These are phyloP conservation scores for Boletus speciosus DNA, from an alignment of 768 basidiomycete genomes.

Conservation along the genomic window DNA sequence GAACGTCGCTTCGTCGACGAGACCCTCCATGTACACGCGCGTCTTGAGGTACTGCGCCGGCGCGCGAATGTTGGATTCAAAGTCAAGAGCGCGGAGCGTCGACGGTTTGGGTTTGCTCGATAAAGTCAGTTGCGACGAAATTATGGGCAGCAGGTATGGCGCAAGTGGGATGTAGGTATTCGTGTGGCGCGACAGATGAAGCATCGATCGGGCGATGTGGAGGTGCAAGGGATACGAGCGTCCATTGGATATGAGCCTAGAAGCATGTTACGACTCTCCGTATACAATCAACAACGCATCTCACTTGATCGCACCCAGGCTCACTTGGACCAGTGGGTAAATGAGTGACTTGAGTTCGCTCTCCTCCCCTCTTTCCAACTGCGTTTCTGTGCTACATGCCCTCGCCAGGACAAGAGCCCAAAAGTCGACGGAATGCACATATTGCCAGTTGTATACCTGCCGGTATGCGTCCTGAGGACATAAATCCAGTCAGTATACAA, in stretches of 20 bases:
- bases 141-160: slow-evolving; percentile 82
- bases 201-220: slow-evolving; percentile 83
- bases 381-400: slow-evolving; percentile 64
- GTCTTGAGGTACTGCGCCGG: slow-evolving; percentile 89
- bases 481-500: slow-evolving; percentile 2
- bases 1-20: slow-evolving; percentile 79
- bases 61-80: slow-evolving; percentile 81
- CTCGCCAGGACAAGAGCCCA: slow-evolving; percentile 87
- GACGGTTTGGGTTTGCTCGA: slow-evolving; percentile 76
- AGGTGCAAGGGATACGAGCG: slow-evolving; percentile 95
- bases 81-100: slow-evolving; percentile 84
- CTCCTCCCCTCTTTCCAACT: slow-evolving; percentile 51
- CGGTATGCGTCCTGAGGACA: slow-evolving; percentile 75
- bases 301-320: slow-evolving; percentile 89
- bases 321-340: slow-evolving; percentile 93
- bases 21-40: slow-evolving; percentile 75
- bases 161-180: slow-evolving; percentile 83
- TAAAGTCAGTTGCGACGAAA: slow-evolving; percentile 67
- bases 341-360: slow-evolving; percentile 85
- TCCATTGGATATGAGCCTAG: slow-evolving; percentile 82
- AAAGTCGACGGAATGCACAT: slow-evolving; percentile 92
- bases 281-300: slow-evolving; percentile 19
- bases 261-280: background rate
- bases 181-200: slow-evolving; percentile 81
- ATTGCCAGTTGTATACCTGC: slow-evolving; percentile 99